Percentiles rank a stretch among this genome's conserved stretches.
phyloP scores from a whole-genome alignment of 495 filamentous ascomycete genomes.

The Xylaria longipes region DNA sequence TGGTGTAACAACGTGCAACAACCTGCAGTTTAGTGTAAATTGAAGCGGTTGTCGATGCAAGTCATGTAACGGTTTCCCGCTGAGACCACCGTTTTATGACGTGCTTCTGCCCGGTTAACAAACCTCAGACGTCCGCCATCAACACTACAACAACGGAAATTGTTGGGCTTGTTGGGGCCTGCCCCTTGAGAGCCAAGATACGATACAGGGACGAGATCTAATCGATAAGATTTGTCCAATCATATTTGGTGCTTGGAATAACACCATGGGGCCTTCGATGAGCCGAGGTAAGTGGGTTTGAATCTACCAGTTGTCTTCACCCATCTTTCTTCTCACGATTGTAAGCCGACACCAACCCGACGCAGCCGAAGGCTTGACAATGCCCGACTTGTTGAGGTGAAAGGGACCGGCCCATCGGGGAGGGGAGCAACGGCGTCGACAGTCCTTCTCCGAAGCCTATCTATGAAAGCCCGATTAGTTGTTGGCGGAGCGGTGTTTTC shows the following conservation, averaged over 20 bases:
- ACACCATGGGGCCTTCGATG: not conserved
- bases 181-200: conserved; percentile 18
- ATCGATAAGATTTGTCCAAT: conserved; percentile 23
- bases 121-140: not conserved
- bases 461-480: not conserved
- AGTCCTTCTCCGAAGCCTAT: not conserved
- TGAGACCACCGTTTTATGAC: conserved; percentile 4
- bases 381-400: not conserved
- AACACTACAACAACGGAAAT: conserved; percentile 14
- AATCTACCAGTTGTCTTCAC: not conserved
- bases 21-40: not conserved
- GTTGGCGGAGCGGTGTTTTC: not conserved
- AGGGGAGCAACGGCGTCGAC: not conserved
- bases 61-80: not conserved
- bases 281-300: conserved; percentile 26
- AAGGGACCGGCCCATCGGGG: not conserved
- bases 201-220: conserved; percentile 14
- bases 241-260: not conserved
- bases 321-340: not conserved
- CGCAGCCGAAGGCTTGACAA: not conserved
- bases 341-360: no score
- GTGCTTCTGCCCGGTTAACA: conserved; percentile 15
- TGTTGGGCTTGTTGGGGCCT: conserved; percentile 22
- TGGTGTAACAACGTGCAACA: not conserved
- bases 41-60: not conserved